These are phyloP conservation scores for Aspergillus baeticus DNA, from an alignment of 495 filamentous ascomycete genomes.

Conservation along the genomic window DNA sequence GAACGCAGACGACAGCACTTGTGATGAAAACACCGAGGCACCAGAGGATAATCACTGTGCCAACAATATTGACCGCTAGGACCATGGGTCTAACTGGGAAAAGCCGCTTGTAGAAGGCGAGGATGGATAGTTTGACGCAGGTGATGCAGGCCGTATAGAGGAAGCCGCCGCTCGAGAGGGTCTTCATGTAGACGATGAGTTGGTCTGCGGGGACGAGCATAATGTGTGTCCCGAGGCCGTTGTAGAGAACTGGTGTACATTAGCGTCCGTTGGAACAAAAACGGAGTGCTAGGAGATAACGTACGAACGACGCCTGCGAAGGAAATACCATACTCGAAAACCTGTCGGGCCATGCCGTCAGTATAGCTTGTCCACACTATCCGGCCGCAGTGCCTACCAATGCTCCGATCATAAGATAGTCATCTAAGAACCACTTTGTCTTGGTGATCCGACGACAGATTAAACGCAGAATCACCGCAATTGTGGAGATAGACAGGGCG, in stretches of 20 bases:
- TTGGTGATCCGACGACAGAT: constrained; percentile 10
- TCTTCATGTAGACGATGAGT: constrained; percentile 13
- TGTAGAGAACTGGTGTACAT: constrained; percentile 11
- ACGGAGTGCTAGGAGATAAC: not conserved
- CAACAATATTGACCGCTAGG: constrained; percentile 24
- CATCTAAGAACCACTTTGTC: constrained; percentile 18
- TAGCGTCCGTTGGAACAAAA: not conserved
- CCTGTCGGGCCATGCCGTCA: not conserved
- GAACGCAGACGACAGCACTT: constrained; percentile 32
- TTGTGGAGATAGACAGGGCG: constrained; percentile 14
- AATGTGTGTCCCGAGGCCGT: constrained; percentile 18
- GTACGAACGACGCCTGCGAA: constrained; percentile 17
- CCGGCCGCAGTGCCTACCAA: constrained; percentile 1
- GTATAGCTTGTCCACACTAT: too few species aligned
- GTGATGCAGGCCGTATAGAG: constrained; percentile 16
- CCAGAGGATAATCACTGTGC: constrained; percentile 29
- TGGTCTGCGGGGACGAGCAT: constrained; percentile 2
- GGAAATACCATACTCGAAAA: constrained; percentile 14
- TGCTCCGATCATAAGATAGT: constrained; percentile 16
- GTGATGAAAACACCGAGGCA: constrained; percentile 25
- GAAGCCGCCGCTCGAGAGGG: too few species aligned
- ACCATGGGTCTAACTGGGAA: constrained; percentile 29
- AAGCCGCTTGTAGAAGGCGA: constrained; percentile 36
- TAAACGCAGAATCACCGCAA: constrained; percentile 11
- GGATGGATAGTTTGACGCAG: constrained; percentile 41